Percentiles rank a stretch among this genome's conserved stretches.
Conservation (phyloP, 2,329 filamentous ascomycete species). For the Neofusicoccum kwambonambiense region DNA sequence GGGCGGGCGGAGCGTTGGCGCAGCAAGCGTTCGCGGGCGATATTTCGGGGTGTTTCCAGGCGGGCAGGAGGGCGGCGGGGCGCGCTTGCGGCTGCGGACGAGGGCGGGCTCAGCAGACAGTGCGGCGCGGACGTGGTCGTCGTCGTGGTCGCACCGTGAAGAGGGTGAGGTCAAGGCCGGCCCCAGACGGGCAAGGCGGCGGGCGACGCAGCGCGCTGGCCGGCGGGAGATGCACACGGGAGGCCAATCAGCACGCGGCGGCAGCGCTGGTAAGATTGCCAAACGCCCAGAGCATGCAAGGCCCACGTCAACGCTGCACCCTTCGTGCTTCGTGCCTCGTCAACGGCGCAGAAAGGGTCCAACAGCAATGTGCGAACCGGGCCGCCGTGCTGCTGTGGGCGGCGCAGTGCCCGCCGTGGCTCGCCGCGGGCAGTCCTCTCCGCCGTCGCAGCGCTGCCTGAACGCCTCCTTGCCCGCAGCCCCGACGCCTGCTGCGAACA, state of each 20-base stretch:
- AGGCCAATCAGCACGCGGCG: slow-evolving; percentile 16
- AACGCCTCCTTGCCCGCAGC: slow-evolving; percentile 1
- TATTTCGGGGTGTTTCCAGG: slow-evolving; percentile 1
- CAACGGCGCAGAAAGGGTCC: slow-evolving; percentile 14
- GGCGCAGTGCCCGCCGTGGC: background rate
- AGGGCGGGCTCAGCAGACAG: background rate
- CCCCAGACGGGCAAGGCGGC: slow-evolving; percentile 10
- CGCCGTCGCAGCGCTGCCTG: background rate
- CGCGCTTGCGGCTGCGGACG: background rate
- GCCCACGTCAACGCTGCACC: background rate
- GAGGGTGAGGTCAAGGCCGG: slow-evolving; percentile 11
- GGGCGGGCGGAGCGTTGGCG: slow-evolving; percentile 12
- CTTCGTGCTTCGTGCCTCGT: slow-evolving; percentile 5
- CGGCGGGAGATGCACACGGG: slow-evolving; percentile 14
- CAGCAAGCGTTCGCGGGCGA: background rate
- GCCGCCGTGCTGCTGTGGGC: background rate
- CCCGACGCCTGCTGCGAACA: background rate
- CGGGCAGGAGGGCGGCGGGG: background rate
- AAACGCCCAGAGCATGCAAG: background rate
- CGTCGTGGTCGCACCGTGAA: slow-evolving; percentile 9
- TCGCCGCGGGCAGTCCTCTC: background rate
- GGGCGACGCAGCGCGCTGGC: slow-evolving; percentile 12
- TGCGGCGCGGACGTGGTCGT: slow-evolving; percentile 4
- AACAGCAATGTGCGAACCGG: background rate
- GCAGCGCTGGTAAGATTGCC: slow-evolving; percentile 3